Evolutionary conservation across 768 basidiomycete species (phyloP).

Genomic region (Punctularia strigosozonata): DNA sequence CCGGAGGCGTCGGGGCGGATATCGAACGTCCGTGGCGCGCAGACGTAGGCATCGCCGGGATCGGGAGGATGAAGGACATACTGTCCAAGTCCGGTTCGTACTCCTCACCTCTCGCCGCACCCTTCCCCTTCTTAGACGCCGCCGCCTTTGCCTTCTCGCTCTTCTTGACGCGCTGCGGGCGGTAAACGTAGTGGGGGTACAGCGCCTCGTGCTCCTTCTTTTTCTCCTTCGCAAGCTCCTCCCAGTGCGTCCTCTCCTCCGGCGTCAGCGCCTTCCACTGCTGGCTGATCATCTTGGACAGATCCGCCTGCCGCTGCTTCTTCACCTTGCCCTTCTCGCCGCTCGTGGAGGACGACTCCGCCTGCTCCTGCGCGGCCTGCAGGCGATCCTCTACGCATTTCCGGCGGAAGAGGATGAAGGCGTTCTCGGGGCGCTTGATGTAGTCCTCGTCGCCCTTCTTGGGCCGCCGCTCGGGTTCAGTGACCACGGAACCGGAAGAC

Average conservation of each 20-base stretch:
- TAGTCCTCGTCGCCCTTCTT: slow-evolving; percentile 72
- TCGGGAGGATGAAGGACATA: slow-evolving; percentile 30
- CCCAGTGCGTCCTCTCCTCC: slow-evolving; percentile 66
- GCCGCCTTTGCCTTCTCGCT: slow-evolving; percentile 35
- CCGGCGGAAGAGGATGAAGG: slow-evolving; percentile 76
- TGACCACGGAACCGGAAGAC: slow-evolving; percentile 15
- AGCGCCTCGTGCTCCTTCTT: slow-evolving; percentile 68
- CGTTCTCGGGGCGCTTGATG: slow-evolving; percentile 76
- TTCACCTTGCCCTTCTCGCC: slow-evolving; percentile 29
- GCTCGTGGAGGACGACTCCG: slow-evolving; percentile 10
- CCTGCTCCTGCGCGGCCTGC: slow-evolving; percentile 37
- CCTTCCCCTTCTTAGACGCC: slow-evolving; percentile 24
- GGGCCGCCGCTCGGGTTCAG: slow-evolving; percentile 24
- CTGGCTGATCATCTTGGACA: slow-evolving; percentile 73
- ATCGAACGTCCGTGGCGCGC: slow-evolving; percentile 26
- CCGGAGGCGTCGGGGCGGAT: slow-evolving; percentile 55
- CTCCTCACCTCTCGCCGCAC: slow-evolving; percentile 39
- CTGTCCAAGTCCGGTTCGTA: slow-evolving; percentile 39
- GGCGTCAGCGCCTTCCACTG: slow-evolving; percentile 61
- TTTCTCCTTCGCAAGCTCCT: slow-evolving; percentile 65
- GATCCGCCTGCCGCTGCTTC: slow-evolving; percentile 69
- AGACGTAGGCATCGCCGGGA: slow-evolving; percentile 26
- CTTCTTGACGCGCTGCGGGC: slow-evolving; percentile 52
- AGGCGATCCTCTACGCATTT: slow-evolving; percentile 68
- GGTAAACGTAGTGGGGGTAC: slow-evolving; percentile 72